These are phyloP conservation scores for Marasmius oreades DNA, from an alignment of 1,284 basidiomycete genomes.

Conservation along the genomic window DNA sequence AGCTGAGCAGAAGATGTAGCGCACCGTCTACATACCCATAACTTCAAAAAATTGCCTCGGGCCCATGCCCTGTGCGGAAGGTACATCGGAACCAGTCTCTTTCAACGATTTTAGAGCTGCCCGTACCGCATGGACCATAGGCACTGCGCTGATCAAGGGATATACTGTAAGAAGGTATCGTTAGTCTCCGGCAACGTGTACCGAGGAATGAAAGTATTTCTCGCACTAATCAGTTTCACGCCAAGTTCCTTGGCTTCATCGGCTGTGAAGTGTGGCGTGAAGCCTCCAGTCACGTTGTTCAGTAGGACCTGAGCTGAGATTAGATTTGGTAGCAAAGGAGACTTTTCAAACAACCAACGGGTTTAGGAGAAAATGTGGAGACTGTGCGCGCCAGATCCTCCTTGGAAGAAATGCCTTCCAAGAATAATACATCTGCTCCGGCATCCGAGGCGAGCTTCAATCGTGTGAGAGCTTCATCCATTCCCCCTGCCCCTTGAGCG, in stretches of 20 bases:
- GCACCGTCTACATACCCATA: conserved; percentile 23
- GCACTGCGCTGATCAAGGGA: conserved; percentile 32
- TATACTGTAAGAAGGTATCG: conserved; percentile 26
- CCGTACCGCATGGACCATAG: conserved; percentile 33
- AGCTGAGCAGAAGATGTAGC: no score
- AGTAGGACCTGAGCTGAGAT: conserved; percentile 28
- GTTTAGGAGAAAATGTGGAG: conserved; percentile 31
- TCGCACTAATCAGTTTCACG: conserved; percentile 36
- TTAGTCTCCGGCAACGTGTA: no score
- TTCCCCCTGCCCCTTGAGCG: conserved; percentile 29
- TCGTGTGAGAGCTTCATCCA: conserved; percentile 38
- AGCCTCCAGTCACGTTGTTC: conserved; percentile 40
- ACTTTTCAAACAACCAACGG: conserved; percentile 20
- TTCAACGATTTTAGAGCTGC: conserved; percentile 34
- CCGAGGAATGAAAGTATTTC: background rate
- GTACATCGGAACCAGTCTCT: conserved; percentile 33
- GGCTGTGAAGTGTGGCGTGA: conserved; percentile 38
- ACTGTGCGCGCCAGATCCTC: conserved; percentile 32
- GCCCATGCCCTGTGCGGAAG: conserved; percentile 30
- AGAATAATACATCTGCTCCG: conserved; percentile 36
- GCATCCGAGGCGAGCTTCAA: conserved; percentile 35
- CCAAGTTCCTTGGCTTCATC: conserved; percentile 36
- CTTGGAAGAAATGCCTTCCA: conserved; percentile 39
- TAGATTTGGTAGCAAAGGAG: background rate
- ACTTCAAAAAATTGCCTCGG: conserved; percentile 34